phyloP scores from a whole-genome alignment of 164 flowering plant genomes.

The Aristolochia californica region DNA sequence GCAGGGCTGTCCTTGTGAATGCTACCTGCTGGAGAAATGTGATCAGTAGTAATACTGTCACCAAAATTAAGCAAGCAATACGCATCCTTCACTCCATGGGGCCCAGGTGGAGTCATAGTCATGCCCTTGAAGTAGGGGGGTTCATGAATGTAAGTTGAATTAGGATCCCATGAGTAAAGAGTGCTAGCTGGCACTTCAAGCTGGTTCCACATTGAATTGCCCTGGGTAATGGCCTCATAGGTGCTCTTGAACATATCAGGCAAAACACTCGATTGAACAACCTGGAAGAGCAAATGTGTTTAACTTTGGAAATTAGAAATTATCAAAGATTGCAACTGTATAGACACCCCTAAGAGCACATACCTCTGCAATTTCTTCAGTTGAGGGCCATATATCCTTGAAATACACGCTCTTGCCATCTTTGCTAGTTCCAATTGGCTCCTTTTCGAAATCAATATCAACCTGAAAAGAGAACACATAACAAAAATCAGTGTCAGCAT shows the following conservation, averaged over 20 bases:
- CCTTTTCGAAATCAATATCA: slow-evolving; percentile 63
- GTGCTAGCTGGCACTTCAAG: slow-evolving; percentile 26
- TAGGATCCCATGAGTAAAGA: slow-evolving; percentile 36
- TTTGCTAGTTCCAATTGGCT: slow-evolving; percentile 61
- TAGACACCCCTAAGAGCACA: neutral
- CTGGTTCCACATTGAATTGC: slow-evolving; percentile 40
- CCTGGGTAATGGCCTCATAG: slow-evolving; percentile 36
- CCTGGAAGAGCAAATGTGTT: slow-evolving; percentile 14
- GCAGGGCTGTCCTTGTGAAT: slow-evolving; percentile 79
- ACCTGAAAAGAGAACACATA: slow-evolving; percentile 28
- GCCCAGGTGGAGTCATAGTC: slow-evolving; percentile 65
- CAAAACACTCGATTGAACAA: slow-evolving; percentile 40
- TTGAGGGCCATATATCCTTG: slow-evolving; percentile 56
- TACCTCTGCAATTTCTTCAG: slow-evolving; percentile 61
- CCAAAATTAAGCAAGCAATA: slow-evolving; percentile 67
- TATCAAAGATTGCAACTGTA: neutral
- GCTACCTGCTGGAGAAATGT: slow-evolving; percentile 72
- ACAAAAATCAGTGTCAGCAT: neutral
- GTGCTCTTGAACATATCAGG: slow-evolving; percentile 44
- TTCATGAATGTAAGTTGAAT: slow-evolving; percentile 39
- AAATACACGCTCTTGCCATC: slow-evolving; percentile 56
- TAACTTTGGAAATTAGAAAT: neutral
- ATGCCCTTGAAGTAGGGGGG: slow-evolving; percentile 46
- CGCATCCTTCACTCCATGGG: slow-evolving; percentile 64
- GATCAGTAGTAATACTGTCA: slow-evolving; percentile 75